phyloP scores from a whole-genome alignment of 2,329 filamentous ascomycete genomes.

The Penicillium sp. region DNA sequence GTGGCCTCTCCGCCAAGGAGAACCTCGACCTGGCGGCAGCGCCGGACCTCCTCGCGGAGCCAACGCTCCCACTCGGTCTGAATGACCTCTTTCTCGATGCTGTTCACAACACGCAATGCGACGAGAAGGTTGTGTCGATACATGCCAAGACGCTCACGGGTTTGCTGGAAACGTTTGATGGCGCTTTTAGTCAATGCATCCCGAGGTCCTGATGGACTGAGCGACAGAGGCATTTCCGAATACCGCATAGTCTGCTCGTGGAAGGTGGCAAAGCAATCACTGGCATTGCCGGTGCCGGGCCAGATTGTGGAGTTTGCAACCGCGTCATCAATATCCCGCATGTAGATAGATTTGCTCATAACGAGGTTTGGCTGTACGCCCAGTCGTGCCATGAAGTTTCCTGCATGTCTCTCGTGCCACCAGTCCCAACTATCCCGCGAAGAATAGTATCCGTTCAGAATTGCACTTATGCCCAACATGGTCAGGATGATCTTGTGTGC shows the following conservation, averaged over 20 bases:
- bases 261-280: slow-evolving; percentile 45
- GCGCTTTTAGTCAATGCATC: slow-evolving; percentile 34
- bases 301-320: slow-evolving; percentile 40
- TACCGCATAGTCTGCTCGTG: slow-evolving; percentile 40
- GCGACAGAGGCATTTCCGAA: slow-evolving; percentile 29
- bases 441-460: slow-evolving; percentile 72
- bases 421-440: slow-evolving; percentile 71
- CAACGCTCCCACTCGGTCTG: slow-evolving; percentile 91
- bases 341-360: slow-evolving; percentile 83
- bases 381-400: slow-evolving; percentile 74
- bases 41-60: slow-evolving; percentile 72
- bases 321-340: slow-evolving; percentile 73
- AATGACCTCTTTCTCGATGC: slow-evolving; percentile 80
- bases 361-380: slow-evolving; percentile 74
- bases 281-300: slow-evolving; percentile 27
- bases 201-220: slow-evolving; percentile 26
- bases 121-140: slow-evolving; percentile 91
- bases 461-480: slow-evolving; percentile 64
- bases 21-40: slow-evolving; percentile 64
- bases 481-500: slow-evolving; percentile 72
- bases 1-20: slow-evolving; percentile 39
- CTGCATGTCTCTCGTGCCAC: slow-evolving; percentile 81
- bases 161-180: slow-evolving; percentile 65
- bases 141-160: slow-evolving; percentile 75
- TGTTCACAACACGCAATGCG: slow-evolving; percentile 84